These are phyloP conservation scores for Sclerotinia glacialis DNA, from an alignment of 2,329 filamentous ascomycete species.

Conservation along the genomic window DNA sequence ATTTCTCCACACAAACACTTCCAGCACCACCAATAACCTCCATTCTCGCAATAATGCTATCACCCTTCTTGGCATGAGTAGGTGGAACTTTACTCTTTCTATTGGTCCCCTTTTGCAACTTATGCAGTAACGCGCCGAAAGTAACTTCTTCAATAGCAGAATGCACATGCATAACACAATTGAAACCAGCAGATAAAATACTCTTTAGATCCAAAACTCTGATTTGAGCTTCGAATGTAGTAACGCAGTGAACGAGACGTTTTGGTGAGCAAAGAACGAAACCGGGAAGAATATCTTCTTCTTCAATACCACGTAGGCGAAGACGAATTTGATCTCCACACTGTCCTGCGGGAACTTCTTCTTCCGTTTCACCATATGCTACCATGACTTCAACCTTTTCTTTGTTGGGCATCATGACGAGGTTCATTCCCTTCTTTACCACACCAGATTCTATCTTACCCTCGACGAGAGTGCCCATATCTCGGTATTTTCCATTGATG, in stretches of 20 bases:
- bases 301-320: conserved; percentile 89
- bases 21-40: conserved; percentile 83
- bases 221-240: conserved; percentile 92
- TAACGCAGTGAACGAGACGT: conserved; percentile 86
- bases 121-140: conserved; percentile 83
- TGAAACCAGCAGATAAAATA: conserved; percentile 92
- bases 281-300: conserved; percentile 92
- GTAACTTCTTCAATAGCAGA: conserved; percentile 97
- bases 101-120: conserved; percentile 89
- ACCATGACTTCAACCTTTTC: conserved; percentile 77
- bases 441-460: conserved; percentile 96
- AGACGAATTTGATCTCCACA: conserved; percentile 94
- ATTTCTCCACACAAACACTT: conserved; percentile 86
- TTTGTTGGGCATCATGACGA: conserved; percentile 95
- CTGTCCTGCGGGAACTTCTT: conserved; percentile 76
- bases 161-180: conserved; percentile 96
- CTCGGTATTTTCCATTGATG: conserved; percentile 90
- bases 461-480: conserved; percentile 96
- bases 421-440: conserved; percentile 80
- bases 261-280: conserved; percentile 96
- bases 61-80: conserved; percentile 78
- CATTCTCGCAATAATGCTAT: conserved; percentile 87
- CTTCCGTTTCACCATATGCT: conserved; percentile 92
- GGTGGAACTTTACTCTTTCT: conserved; percentile 92
- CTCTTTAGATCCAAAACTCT: conserved; percentile 90